Evolutionary conservation across 768 basidiomycete genomes (phyloP), one percentile per base, ranked within the genome.

Genomic region (Daedaleopsis nitida): DNA sequence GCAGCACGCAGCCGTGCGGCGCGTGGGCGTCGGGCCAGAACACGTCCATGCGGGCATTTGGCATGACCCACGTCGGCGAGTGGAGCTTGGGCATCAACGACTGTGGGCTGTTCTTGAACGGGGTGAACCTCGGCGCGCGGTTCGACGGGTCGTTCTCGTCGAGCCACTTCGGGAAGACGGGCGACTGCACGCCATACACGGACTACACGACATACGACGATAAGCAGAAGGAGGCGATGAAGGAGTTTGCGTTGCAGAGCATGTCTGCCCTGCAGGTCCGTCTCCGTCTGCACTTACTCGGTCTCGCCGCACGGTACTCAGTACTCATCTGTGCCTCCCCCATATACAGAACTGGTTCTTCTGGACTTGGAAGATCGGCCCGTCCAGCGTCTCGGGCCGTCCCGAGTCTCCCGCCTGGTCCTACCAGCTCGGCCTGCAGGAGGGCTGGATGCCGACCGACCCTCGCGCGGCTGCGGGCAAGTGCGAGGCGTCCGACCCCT

Each of bases 291-390:
- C 8, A 38, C 37, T 8, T 14, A 8, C 37, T 42, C 39, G 3
- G 39, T 42, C 13, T 42, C 3, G 3, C 39, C 39, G 5, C 39
- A 17, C 17, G 4, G 17, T 11, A 42, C 39, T 17, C 39, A 17
- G 17, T 5, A 34, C n/a, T 42, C 39, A 44, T 32, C 27, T 32
- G 27, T 32, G 27, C 27, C 27, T 42, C 39, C 17, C 13, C 39
- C n/a, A n/a, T 13, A 3, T 12, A 17, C 19, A 95, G 88, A 87
- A 98, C 72, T 97, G 86, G 80, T 98, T 97, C 83, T 98, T 97
- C 83, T 98, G 96, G 96, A 96, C 92, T 2, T 98, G 94, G 94
- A 95, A 94, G 74, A 93, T 98, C 64, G 96, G 94, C 58, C 86
- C 89, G 69, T 93, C 94, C 10, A 83, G 83, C 17, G 73, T 73